phyloP scores from a whole-genome alignment of 23 red algal genomes.

The Agarophyton chilense region DNA sequence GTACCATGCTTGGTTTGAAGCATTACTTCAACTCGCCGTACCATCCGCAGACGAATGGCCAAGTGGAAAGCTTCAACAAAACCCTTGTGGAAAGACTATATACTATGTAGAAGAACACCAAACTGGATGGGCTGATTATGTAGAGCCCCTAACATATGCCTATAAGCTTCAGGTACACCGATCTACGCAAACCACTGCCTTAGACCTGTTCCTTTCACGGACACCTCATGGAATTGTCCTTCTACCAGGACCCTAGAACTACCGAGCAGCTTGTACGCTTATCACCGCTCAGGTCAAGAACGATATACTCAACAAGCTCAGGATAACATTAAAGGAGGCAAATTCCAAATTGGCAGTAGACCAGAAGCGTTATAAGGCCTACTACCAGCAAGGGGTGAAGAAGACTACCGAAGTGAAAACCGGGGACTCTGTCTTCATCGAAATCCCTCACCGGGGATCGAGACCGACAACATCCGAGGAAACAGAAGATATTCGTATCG shows the following conservation, averaged over 20 bases:
- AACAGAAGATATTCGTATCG: neutral
- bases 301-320: neutral
- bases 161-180: conserved; percentile 34
- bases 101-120: conserved; percentile 42
- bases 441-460: neutral
- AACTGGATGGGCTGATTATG: too few species aligned
- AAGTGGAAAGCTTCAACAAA: conserved; percentile 35
- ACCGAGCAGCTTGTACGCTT: neutral
- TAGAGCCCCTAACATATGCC: conserved; percentile 3
- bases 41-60: conserved; percentile 33
- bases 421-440: neutral
- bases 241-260: neutral
- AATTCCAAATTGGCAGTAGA: neutral
- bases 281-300: too few species aligned
- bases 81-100: conserved; percentile 1
- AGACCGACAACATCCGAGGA: neutral
- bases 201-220: conserved; percentile 31
- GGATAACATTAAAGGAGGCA: neutral
- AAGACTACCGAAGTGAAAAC: neutral
- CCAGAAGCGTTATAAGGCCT: too few species aligned
- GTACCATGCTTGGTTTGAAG: neutral
- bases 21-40: conserved; percentile 43
- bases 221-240: neutral
- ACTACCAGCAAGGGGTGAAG: neutral
- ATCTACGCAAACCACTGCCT: neutral